A percentile compares a stretch with the other conserved stretches of the same genome.
These are phyloP conservation scores for Colletotrichum godetiae DNA, from an alignment of 2,329 filamentous ascomycete species.

Conservation along the genomic window DNA sequence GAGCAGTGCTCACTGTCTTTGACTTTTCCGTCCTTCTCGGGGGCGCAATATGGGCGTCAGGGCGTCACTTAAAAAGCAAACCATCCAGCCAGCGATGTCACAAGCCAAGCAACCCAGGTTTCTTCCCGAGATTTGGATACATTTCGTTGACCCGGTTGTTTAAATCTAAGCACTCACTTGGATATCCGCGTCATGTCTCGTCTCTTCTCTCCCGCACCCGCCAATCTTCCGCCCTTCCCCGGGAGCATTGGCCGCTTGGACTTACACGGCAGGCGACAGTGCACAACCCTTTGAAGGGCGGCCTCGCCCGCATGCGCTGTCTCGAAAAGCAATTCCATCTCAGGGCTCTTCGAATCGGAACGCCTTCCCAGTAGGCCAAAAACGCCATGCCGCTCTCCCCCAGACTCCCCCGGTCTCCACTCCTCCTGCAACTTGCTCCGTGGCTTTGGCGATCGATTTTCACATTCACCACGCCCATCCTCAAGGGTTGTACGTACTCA, in stretches of 20 bases:
- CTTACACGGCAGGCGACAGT: constrained; percentile 16
- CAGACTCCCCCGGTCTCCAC: constrained; percentile 9
- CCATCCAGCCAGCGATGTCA: not conserved
- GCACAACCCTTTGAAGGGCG: constrained; percentile 17
- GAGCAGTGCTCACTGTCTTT: not conserved
- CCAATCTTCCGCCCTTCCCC: constrained; percentile 29
- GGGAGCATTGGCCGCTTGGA: constrained; percentile 22
- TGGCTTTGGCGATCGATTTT: constrained; percentile 24
- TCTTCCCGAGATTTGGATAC: constrained; percentile 11
- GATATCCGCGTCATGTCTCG: constrained; percentile 33
- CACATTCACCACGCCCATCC: not conserved
- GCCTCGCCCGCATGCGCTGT: constrained; percentile 26
- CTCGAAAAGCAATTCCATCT: constrained; percentile 30
- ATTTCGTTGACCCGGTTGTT: constrained; percentile 8
- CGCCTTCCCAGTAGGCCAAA: constrained; percentile 19
- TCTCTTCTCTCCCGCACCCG: constrained; percentile 29
- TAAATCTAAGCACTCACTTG: not conserved
- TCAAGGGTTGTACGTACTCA: constrained; percentile 19
- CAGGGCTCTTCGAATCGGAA: constrained; percentile 34
- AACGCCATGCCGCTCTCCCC: constrained; percentile 20
- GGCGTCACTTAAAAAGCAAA: not conserved
- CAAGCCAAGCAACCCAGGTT: not conserved
- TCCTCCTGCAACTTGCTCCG: constrained; percentile 4
- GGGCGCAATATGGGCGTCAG: not conserved
- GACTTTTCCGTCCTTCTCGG: not conserved